Evolutionary conservation across 2,329 filamentous ascomycete species (phyloP).

Genomic region (Dendryphion nanum): DNA sequence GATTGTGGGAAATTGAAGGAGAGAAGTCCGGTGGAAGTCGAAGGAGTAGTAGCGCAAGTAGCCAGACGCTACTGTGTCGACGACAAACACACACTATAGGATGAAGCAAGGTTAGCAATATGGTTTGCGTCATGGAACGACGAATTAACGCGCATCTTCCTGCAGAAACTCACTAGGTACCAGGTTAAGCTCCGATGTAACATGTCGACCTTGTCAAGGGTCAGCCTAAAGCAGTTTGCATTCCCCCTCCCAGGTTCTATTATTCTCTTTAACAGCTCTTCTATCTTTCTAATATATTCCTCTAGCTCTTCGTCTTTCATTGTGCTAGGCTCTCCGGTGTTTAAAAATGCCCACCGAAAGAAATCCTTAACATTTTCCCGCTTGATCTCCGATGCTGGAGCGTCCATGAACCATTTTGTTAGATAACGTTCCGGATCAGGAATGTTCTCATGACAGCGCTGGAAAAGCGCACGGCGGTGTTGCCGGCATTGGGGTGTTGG

Average conservation of each 20-base stretch:
- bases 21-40: no score
- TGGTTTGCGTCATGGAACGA: no score
- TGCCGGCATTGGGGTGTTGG: conserved; percentile 42
- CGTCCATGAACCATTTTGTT: conserved; percentile 61
- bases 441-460: conserved; percentile 52
- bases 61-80: no score
- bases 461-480: conserved; percentile 54
- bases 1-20: no score
- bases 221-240: conserved; percentile 57
- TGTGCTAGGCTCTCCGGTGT: conserved; percentile 42
- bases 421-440: conserved; percentile 56
- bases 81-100: no score
- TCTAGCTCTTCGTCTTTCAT: conserved; percentile 49
- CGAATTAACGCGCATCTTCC: no score
- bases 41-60: no score
- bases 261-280: conserved; percentile 48
- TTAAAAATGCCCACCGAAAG: conserved; percentile 64
- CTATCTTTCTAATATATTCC: conserved; percentile 50
- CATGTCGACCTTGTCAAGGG: conserved; percentile 58
- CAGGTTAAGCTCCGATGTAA: no score
- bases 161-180: no score
- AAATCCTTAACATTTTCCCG: conserved; percentile 64
- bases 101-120: no score
- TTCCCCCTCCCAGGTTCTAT: conserved; percentile 54
- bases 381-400: conserved; percentile 54